Base-by-base conservation (phyloP, 2,329 filamentous ascomycete species). In the Alternaria conjuncta region DNA sequence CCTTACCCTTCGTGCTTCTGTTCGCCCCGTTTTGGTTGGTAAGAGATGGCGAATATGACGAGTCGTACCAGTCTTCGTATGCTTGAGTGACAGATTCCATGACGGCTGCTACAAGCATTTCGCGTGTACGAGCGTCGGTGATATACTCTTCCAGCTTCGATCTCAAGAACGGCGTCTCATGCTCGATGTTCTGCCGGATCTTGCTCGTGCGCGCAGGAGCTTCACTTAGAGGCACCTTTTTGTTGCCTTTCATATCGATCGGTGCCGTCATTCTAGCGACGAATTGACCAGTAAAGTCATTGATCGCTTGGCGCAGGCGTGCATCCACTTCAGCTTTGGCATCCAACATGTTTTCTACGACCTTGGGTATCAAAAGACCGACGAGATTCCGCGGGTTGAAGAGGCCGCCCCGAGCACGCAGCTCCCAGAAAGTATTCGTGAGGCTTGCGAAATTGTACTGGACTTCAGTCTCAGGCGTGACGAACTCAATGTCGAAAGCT, bases 401-500 rank as follows among this genome's bases (percentile, higher is more conserved):
- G 15, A 91, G 83, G 8, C 86, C 87, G 53, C 89, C 89, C 30
- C 88, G 85, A 59, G 89, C 86, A 44, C 89, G 86, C 4, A 91
- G 82, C 71, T 90, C 89, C 84, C 87, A 90, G 78, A 91, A 91
- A 2, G 89, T 90, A 67, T 83, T 87, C 6, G 87, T 88, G 12
- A 90, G 81, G 54, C 84, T 85, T n/a, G 87, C 88, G 76, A 91
- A 90, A 78, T 91, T 89, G 75, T 91, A 86, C 13, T 86, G 85
- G 51, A 90, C 83, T 60, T 79, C 77, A 3, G 78, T 80, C 65
- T 91, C 89, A 5, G 89, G 88, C 3, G 87, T 86, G 20, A 90
- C 87, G 71, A 87, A 91, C 75, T 91, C 94, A 69, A 99, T 97
- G 81, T 99, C 96, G 65, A 99, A 94, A 10, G 94, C 94, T 25